Base-by-base conservation (phyloP, 164 flowering plant genomes). In the Aristolochia fimbriata region DNA sequence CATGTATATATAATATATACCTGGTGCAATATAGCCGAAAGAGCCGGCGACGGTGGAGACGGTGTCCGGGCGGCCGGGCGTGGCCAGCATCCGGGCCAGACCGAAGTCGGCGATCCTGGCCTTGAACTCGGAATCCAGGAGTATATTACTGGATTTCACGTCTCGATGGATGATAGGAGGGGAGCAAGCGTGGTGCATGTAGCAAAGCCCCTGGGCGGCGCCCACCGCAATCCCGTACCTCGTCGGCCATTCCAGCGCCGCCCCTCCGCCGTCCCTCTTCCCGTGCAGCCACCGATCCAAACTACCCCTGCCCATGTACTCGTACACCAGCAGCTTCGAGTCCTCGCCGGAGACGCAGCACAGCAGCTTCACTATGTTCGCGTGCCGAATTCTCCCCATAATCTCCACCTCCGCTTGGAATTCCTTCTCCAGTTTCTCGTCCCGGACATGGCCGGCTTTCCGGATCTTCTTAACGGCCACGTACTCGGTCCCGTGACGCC, bases 91-190 rank as follows among this genome's bases (percentile, higher is more conserved):
- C 75, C 75, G 83, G 15, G 96, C 98, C 19, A 92, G 57, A 12
- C 98, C 98, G 58, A 92, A 92, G 71, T 92, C 98, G 12, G 96
- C 91, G 1, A 92, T 75, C 52, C 55, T 79, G 2, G 96, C 91
- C 24, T 74, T 71, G 78, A 85, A 87, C 15, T 78, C 81, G 0
- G 80, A 71, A 60, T 92, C 96, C 68, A 92, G 54, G 70, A 92
- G 68, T 16, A 92, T 92, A 51, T 92, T 92, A 70, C 93, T 87
- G 0, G 95, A 80, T 70, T 92, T 92, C 48, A 89, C 85, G 55
- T 92, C 98, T 0, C 96, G 78, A 37, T 92, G 96, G 62, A 89
- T 63, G 63, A 92, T 78, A 0, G 91, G 81, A 0, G 88, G 88
- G 15, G 80, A 74, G 64, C 95, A 92, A 25, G 77, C 80, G 62